These are phyloP conservation scores for Achaetomium macrosporum DNA, from an alignment of 2,329 filamentous ascomycete genomes.

Conservation along the genomic window DNA sequence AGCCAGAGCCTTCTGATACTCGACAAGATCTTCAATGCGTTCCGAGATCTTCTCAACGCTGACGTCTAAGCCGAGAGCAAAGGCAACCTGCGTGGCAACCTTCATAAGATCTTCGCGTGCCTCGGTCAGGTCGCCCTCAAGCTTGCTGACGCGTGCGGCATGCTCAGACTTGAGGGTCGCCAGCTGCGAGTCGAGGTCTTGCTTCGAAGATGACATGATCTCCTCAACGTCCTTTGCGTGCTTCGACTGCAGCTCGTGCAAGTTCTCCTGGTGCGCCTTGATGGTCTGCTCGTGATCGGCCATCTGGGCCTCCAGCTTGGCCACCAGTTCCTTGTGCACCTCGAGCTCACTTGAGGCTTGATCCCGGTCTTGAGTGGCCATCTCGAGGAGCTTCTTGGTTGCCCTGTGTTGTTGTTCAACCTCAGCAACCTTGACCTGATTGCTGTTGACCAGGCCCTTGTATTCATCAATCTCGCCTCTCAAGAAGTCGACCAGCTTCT, in stretches of 20 bases:
- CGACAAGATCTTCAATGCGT: constrained; percentile 51
- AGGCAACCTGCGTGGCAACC: constrained; percentile 57
- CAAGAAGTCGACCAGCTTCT: constrained; percentile 55
- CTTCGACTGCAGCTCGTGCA: constrained; percentile 44
- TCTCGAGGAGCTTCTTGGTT: constrained; percentile 62
- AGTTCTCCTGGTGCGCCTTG: constrained; percentile 46
- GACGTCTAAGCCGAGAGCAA: constrained; percentile 55
- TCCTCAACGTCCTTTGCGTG: constrained; percentile 41
- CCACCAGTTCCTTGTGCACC: constrained; percentile 42
- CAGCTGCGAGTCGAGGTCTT: constrained; percentile 53
- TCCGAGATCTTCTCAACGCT: constrained; percentile 63
- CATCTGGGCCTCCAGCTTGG: constrained; percentile 54
- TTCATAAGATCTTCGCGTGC: constrained; percentile 62
- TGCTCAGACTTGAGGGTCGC: constrained; percentile 56
- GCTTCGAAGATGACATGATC: constrained; percentile 44
- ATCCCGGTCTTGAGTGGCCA: constrained; percentile 56
- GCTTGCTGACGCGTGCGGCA: constrained; percentile 46
- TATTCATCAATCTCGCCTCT: constrained; percentile 76
- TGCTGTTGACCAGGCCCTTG: constrained; percentile 64
- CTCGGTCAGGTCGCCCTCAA: constrained; percentile 58
- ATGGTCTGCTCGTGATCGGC: constrained; percentile 53
- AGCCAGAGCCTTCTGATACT: constrained; percentile 53
- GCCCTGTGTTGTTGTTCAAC: constrained; percentile 67
- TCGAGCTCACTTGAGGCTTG: constrained; percentile 41
- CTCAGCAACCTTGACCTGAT: constrained; percentile 63